Percentiles rank a stretch among this genome's conserved stretches.
Evolutionary conservation across 2,329 filamentous ascomycete species (phyloP).

Genomic region (Phialophora tarda): DNA sequence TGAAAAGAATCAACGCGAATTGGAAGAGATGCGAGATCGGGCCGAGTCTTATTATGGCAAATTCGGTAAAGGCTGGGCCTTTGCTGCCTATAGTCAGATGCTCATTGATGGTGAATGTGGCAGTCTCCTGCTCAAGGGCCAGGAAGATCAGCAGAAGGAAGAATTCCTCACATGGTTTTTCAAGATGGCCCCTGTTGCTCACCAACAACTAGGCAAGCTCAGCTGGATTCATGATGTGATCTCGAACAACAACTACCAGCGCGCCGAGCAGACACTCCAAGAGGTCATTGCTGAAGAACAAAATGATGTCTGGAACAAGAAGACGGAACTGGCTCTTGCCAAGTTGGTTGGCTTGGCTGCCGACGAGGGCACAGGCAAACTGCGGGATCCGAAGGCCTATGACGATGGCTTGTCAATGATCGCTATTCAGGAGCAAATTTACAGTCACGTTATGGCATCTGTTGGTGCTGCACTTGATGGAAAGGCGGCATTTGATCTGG

Average conservation of each 20-base stretch:
- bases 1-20: conserved; percentile 40
- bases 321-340: conserved; percentile 86
- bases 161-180: conserved; percentile 78
- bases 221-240: conserved; percentile 95
- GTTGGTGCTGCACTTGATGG: conserved; percentile 77
- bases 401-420: conserved; percentile 56
- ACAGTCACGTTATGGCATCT: conserved; percentile 70
- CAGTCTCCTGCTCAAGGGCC: conserved; percentile 69
- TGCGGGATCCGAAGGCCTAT: conserved; percentile 24
- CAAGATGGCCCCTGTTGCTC: conserved; percentile 69
- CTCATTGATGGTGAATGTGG: conserved; percentile 70
- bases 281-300: conserved; percentile 73
- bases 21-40: conserved; percentile 46
- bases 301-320: conserved; percentile 86
- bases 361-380: conserved; percentile 59
- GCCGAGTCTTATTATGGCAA: conserved; percentile 56
- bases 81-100: conserved; percentile 79
- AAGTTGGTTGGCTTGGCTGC: conserved; percentile 79
- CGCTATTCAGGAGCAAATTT: conserved; percentile 78
- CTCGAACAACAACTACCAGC: conserved; percentile 73
- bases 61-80: conserved; percentile 60
- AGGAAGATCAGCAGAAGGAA: conserved; percentile 62
- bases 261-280: conserved; percentile 73
- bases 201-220: conserved; percentile 64
- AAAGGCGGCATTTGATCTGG: conserved; percentile 73